Percentiles rank a stretch among this genome's conserved stretches.
phyloP scores from a whole-genome alignment of 495 filamentous ascomycete genomes.

The Bryoglossum gracile region DNA sequence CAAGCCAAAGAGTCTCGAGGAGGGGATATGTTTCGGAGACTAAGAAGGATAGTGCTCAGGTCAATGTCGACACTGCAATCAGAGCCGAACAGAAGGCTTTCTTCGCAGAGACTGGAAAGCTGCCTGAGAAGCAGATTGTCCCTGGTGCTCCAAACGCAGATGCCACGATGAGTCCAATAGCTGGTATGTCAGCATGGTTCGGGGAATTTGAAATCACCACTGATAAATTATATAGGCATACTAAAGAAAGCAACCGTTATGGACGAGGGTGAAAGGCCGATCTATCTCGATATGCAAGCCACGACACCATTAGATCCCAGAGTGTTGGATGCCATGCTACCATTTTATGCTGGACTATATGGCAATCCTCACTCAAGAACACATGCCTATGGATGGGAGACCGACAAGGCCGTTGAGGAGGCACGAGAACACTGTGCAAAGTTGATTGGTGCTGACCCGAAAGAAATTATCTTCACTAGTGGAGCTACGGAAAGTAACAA shows the following conservation, averaged over 20 bases:
- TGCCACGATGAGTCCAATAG: constrained; percentile 69
- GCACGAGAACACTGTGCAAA: constrained; percentile 76
- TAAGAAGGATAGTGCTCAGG: constrained; percentile 70
- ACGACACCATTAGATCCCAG: constrained; percentile 94
- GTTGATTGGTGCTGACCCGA: constrained; percentile 88
- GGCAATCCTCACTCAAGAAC: constrained; percentile 97
- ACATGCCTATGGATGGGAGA: constrained; percentile 98
- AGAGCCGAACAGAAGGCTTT: constrained; percentile 77
- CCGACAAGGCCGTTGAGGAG: constrained; percentile 83
- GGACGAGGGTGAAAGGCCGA: constrained; percentile 89
- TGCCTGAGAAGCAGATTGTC: constrained; percentile 52
- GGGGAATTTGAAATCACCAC: constrained; percentile 8
- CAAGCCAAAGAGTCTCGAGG: constrained; percentile 24
- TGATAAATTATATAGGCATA: constrained; percentile 45
- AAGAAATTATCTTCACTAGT: constrained; percentile 98
- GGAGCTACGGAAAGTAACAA: constrained; percentile 99
- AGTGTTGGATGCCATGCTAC: constrained; percentile 94
- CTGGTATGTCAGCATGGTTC: constrained; percentile 39
- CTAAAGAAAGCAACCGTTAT: constrained; percentile 88
- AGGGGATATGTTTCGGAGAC: constrained; percentile 81
- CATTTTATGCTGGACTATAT: constrained; percentile 86
- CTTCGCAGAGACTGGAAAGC: constrained; percentile 59
- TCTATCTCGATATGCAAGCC: constrained; percentile 98
- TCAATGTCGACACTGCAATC: constrained; percentile 75
- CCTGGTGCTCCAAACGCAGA: constrained; percentile 54